Base-by-base conservation (phyloP, 2,329 filamentous ascomycete species). In the Polytolypa hystricis region DNA sequence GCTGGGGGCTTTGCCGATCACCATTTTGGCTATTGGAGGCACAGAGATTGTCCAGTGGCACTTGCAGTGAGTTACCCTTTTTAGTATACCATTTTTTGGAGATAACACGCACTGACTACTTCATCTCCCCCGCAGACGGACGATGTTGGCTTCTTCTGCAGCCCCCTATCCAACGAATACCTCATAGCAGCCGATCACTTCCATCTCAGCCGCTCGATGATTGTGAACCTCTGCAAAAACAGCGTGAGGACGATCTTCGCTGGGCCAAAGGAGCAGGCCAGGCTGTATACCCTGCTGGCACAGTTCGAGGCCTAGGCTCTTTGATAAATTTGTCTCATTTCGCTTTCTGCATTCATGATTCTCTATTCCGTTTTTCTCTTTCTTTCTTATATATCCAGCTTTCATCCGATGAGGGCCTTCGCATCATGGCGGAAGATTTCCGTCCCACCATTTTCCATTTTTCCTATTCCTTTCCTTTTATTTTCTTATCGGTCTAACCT, bases 141-240 rank as follows among this genome's bases (percentile, higher is more conserved):
- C 52, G 83, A 91, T 49, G 79, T 89, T 7, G 84, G 83, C 2
- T 75, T 91, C 15, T 91, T 91, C 49, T 79, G 78, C 33, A 87
- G 81, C 50, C 68, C 74, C 0, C 58, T 87, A 3, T 86, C 81
- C 1, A 78, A 85, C 46, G 84, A 93, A 55, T 89, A 87, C 56
- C 62, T 67, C 5, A 70, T 91, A 2, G 80, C 81, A 3, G 77
- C 80, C 1, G 58, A 77, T 45, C 76, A 87, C 52, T 91, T 91
- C 49, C 54, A 58, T 0, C 65, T 91, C 10, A 52, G 47, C 18
- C 55, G 60, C 10, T 38, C 47, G 1, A 64, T 71, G 15, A 47
- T 78, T 5, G 64, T 74, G 38, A 54, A 55, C 0, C 57, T 89
- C 14, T 75, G 73, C n/a, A 67, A 70, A 33, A 70, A 72, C 41